Percentiles rank a stretch among this genome's conserved stretches.
These are phyloP conservation scores for Grigorovia humatica DNA, from an alignment of 805 yeast genomes.

Conservation along the genomic window DNA sequence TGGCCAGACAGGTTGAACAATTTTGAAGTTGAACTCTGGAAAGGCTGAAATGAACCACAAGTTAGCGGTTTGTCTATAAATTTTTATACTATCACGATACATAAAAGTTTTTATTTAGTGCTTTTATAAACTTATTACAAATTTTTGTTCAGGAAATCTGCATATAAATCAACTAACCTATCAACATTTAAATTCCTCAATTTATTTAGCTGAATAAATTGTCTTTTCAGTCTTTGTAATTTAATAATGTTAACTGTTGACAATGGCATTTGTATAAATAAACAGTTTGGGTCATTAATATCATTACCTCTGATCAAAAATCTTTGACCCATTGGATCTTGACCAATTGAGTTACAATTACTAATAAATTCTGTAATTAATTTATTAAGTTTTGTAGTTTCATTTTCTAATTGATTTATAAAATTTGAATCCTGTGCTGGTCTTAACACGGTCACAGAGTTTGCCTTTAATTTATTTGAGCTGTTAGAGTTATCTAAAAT, in stretches of 20 bases:
- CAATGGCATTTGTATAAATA: constrained; percentile 51
- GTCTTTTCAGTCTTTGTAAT: constrained; percentile 72
- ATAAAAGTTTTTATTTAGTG: background rate
- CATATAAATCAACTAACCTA: constrained; percentile 62
- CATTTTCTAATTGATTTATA: constrained; percentile 64
- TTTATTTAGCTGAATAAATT: constrained; percentile 71
- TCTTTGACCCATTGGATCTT: constrained; percentile 28
- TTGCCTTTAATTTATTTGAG: constrained; percentile 56
- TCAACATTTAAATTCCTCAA: constrained; percentile 63
- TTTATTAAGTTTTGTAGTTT: constrained; percentile 54
- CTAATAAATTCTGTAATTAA: constrained; percentile 32
- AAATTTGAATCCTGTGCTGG: constrained; percentile 72
- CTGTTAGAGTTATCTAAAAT: constrained; percentile 19
- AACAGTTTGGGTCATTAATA: constrained; percentile 30
- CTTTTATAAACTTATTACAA: constrained; percentile 27
- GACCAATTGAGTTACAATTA: constrained; percentile 37
- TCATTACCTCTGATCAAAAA: constrained; percentile 33
- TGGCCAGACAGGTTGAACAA: no score
- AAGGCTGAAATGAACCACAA: no score
- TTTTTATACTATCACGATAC: no score
- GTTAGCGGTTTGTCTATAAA: no score
- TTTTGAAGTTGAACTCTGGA: no score
- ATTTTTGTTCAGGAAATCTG: constrained; percentile 64
- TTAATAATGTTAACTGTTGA: constrained; percentile 53
- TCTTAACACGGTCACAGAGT: constrained; percentile 72